Base-by-base conservation (phyloP, 441 rosid species). In the Erodium moschatum region DNA sequence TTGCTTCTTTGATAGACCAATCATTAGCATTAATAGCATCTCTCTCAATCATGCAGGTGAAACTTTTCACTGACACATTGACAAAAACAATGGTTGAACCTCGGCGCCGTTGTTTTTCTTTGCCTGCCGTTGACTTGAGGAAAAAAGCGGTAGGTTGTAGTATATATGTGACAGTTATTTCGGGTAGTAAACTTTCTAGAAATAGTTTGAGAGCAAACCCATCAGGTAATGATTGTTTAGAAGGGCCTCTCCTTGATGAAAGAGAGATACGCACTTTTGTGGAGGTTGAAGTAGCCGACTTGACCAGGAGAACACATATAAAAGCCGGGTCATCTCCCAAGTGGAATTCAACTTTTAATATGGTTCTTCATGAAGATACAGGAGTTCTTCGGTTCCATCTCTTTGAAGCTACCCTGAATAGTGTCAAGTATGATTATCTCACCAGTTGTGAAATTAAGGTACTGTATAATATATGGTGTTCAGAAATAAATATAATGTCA, bases 61-160 rank as follows among this genome's bases (percentile, higher is more conserved):
- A 88, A 72, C 72, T 93, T 72, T 73, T 88, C 16, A 89, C 86
- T 69, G 98, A 93, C 66, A 85, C 96, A 67, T 75, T 91, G 78
- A 90, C 74, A 70, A 93, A 85, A 84, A 93, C 88, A 65, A 88
- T 91, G 98, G 96, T 93, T 35, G 98, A 93, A 73, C 98, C 98
- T 72, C 86, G 83, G 10, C 87, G 97, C 0, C 89, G 85, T 50
- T 91, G 97, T 79, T 81, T 68, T 72, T 82, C 93, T 33, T 78
- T 93, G 77, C 92, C 98, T 0, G 85, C 93, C 1, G 81, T 77
- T 1, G 91, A 93, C 72, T 85, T 93, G 70, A 81, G 87, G 82
- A 93, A 91, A 81, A 89, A 83, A 74, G 96, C 89, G 27, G 85
- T 91, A 35, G 93, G 91, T 9, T 96, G 98, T 69, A 85, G 81